Evolutionary conservation across 176 grass and related monocot genomes (phyloP).

Genomic region (Avena insularis): DNA sequence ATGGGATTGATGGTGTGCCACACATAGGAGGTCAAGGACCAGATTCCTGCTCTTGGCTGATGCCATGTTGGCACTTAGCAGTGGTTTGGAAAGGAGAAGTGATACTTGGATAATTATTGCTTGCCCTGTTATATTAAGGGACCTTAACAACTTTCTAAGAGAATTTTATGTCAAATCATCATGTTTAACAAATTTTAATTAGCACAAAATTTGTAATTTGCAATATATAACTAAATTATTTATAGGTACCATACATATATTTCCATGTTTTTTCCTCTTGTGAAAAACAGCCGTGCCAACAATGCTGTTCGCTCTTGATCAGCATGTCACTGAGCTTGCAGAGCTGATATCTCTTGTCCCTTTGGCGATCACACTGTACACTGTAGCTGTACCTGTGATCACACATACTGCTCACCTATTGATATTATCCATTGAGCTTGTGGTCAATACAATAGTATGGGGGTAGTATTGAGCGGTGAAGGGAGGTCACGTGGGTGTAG

Average conservation of each 20-base stretch:
- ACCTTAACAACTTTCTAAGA: neutral
- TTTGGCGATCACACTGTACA: neutral
- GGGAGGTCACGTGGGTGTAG: neutral
- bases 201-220: conserved; percentile 11
- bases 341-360: neutral
- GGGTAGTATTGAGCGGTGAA: neutral
- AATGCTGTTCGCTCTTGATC: neutral
- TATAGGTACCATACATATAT: neutral
- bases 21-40: neutral
- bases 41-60: neutral
- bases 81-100: neutral
- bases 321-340: neutral
- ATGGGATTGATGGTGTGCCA: neutral
- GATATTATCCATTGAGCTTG: neutral
- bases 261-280: neutral
- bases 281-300: neutral
- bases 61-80: neutral
- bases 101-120: neutral
- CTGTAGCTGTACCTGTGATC: neutral
- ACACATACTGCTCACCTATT: neutral
- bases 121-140: neutral
- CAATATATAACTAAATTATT: neutral
- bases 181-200: conserved; percentile 20
- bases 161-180: conserved; percentile 8
- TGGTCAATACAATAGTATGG: neutral